These are phyloP conservation scores for Chaetomium fimeti DNA, from an alignment of 495 filamentous ascomycete genomes.

Conservation along the genomic window DNA sequence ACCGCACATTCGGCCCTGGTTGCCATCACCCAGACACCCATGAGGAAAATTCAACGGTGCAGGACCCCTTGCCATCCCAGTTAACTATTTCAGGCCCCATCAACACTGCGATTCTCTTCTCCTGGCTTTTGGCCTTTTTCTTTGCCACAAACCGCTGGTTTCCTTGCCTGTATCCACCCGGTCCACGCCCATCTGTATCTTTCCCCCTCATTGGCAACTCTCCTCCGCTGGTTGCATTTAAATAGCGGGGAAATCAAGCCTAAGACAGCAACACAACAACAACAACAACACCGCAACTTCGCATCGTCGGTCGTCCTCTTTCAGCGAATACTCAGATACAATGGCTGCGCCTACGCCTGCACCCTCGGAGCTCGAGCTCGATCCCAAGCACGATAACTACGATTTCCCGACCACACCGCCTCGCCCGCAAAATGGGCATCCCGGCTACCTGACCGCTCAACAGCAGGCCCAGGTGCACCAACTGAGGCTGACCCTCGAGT, in stretches of 20 bases:
- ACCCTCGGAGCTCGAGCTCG: conserved; percentile 52
- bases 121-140: conserved; percentile 1
- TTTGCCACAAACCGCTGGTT: conserved; percentile 12
- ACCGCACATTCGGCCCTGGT: conserved; percentile 7
- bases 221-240: not conserved
- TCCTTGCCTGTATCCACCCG: conserved; percentile 2
- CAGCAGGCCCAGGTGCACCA: conserved; percentile 90
- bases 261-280: not conserved
- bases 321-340: conserved; percentile 20
- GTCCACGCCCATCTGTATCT: not conserved
- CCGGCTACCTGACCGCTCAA: conserved; percentile 80
- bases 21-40: conserved; percentile 16
- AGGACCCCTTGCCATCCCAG: conserved; percentile 3
- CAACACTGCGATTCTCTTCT: not conserved
- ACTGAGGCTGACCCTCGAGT: conserved; percentile 79
- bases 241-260: conserved; percentile 8
- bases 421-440: conserved; percentile 68
- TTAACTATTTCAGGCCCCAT: conserved; percentile 17
- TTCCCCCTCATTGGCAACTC: not conserved
- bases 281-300: not conserved
- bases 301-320: not conserved
- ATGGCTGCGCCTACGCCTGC: conserved; percentile 26
- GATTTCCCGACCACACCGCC: conserved; percentile 83
- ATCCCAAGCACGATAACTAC: conserved; percentile 94
- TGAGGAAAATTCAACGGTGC: conserved; percentile 25